Evolutionary conservation across 176 grass and related monocot genomes (phyloP), one percentile per base, ranked within the genome.

Genomic region (Sorghum bicolor): DNA sequence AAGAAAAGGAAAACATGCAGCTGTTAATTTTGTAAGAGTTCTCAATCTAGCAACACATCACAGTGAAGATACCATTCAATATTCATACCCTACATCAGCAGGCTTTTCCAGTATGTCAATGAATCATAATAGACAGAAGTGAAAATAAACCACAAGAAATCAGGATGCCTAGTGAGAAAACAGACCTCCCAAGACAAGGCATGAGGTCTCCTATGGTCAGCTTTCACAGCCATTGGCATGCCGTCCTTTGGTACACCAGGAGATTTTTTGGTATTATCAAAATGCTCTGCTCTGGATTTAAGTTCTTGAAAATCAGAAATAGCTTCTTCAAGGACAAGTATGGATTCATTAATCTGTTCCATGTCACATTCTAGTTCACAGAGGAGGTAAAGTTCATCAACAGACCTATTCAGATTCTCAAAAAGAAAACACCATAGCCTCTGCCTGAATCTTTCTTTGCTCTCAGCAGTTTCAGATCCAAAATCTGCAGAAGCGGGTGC

Each of bases 391-490:
- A 98, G 91, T 90, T 98, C 96, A 89, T 98, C 96, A 38, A 94
- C 89, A 58, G 96, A 82, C 84, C 96, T 95, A 90, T 98, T 98
- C 26, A 98, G 85, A 88, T 95, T 98, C 81, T 98, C 96, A 84
- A 98, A 98, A 88, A 98, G 96, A 85, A 98, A 98, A 83, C 96
- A 95, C 96, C 96, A 98, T 81, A 98, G 93, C 77, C 96, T 98
- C 80, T 98, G 93, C 71, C 91, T 98, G 75, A 98, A 94, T 81
- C 96, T 90, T 92, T 98, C 96, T 94, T 96, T 98, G 89, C 93
- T 95, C 89, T 95, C 93, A 31, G 90, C 75, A 79, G 64, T 83
- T 95, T 98, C 89, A 78, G 77, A 86, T 78, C 77, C 78, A 81
- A 94, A 84, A 83, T 81, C 84, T 72, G 83, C 60, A 78, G 85